Evolutionary conservation across 345 rosid species (phyloP).

Genomic region (Lagerstroemia speciosa): DNA sequence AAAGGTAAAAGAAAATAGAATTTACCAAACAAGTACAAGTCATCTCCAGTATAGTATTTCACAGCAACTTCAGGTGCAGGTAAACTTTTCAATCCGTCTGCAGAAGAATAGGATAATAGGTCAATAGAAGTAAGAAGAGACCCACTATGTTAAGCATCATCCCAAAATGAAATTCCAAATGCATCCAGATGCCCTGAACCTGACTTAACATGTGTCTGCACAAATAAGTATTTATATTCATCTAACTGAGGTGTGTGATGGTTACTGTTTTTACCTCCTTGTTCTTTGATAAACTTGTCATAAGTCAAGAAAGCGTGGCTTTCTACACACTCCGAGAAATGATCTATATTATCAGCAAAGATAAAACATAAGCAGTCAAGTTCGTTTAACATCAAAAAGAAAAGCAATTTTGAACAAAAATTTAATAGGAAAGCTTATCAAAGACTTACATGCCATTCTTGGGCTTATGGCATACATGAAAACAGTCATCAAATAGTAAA

Average conservation of each 20-base stretch:
- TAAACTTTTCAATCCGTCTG: conserved; percentile 74
- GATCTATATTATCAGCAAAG: conserved; percentile 42
- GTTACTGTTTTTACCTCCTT: conserved; percentile 49
- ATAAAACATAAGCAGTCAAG: conserved; percentile 1
- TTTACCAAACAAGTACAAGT: conserved; percentile 86
- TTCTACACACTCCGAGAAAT: conserved; percentile 93
- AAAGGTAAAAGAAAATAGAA: conserved; percentile 8
- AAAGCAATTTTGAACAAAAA: neutral
- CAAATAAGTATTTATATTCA: neutral
- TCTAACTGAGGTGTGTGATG: too few relatives aligned
- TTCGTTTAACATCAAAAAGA: neutral
- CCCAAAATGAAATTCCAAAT: neutral
- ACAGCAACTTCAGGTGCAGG: conserved; percentile 92
- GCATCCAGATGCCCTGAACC: neutral
- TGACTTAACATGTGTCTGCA: neutral
- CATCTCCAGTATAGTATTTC: conserved; percentile 81
- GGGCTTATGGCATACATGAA: conserved; percentile 86
- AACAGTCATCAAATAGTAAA: conserved; percentile 84
- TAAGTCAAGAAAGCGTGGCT: conserved; percentile 87
- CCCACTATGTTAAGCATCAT: neutral
- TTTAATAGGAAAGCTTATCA: neutral
- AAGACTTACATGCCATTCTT: conserved; percentile 92
- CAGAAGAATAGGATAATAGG: conserved; percentile 6
- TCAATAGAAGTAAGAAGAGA: neutral
- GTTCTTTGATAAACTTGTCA: conserved; percentile 82